These are phyloP conservation scores for Chondrostereum purpureum DNA, from an alignment of 1,284 basidiomycete genomes.

Conservation along the genomic window DNA sequence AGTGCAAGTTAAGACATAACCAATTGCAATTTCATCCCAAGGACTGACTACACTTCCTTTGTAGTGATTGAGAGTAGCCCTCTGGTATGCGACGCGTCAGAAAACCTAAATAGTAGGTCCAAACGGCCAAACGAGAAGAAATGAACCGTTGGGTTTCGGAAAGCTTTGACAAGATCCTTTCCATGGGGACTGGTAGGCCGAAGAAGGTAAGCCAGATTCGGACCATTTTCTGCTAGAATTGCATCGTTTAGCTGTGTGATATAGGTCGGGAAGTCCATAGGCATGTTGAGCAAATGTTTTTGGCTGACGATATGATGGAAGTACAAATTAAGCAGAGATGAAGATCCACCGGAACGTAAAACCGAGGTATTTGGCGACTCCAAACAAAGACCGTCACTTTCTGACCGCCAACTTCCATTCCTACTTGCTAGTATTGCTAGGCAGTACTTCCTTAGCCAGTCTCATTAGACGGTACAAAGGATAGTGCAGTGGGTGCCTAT, in stretches of 20 bases:
- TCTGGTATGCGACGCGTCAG: conserved; percentile 27
- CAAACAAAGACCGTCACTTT: not conserved
- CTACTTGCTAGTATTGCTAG: too few relatives aligned
- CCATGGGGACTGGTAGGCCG: conserved; percentile 68
- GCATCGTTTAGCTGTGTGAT: conserved; percentile 56
- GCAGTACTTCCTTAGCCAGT: too few relatives aligned
- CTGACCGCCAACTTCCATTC: not conserved
- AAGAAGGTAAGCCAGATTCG: conserved; percentile 62
- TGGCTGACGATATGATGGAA: not conserved
- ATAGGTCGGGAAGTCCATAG: conserved; percentile 54
- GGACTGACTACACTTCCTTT: conserved; percentile 59
- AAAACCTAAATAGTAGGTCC: too few relatives aligned
- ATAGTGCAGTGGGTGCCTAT: too few relatives aligned
- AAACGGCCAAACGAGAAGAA: not conserved
- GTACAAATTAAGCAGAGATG: not conserved
- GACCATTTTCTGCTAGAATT: conserved; percentile 57
- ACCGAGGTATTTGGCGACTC: not conserved
- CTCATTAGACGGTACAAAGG: too few relatives aligned
- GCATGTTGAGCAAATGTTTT: conserved; percentile 25
- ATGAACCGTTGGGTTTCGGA: conserved; percentile 51
- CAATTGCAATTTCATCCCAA: conserved; percentile 79
- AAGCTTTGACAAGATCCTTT: conserved; percentile 66
- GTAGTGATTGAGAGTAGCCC: conserved; percentile 45
- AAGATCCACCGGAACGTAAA: not conserved
- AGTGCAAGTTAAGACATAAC: conserved; percentile 68